These are phyloP conservation scores for Tremella yokohamensis DNA, from an alignment of 768 basidiomycete species.

Conservation along the genomic window DNA sequence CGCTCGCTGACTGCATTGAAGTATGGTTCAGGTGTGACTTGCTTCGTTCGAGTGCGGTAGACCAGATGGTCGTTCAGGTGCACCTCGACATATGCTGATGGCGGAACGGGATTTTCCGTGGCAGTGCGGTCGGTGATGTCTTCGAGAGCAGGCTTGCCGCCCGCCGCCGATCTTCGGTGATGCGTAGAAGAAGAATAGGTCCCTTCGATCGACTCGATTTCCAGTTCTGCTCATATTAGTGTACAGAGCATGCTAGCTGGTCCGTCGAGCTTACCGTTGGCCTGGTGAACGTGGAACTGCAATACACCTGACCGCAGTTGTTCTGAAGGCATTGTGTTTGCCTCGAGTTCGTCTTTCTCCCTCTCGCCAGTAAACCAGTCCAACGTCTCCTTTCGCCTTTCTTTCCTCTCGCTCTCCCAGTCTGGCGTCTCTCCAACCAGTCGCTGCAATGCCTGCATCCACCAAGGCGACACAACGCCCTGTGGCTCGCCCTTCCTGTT, in stretches of 20 bases:
- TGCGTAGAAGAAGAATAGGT: slow-evolving; percentile 26
- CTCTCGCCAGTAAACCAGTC: slow-evolving; percentile 50
- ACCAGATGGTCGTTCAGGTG: slow-evolving; percentile 49
- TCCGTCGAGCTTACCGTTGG: slow-evolving; percentile 30
- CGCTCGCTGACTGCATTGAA: slow-evolving; percentile 50
- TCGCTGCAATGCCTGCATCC: slow-evolving; percentile 32
- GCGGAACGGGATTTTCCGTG: slow-evolving; percentile 41
- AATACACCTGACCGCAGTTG: slow-evolving; percentile 43
- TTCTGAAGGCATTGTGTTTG: slow-evolving; percentile 30
- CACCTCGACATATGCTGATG: slow-evolving; percentile 49
- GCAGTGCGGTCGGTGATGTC: slow-evolving; percentile 37
- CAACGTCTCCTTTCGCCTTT: slow-evolving; percentile 43
- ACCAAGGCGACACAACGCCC: slow-evolving; percentile 18
- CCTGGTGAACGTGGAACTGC: slow-evolving; percentile 49
- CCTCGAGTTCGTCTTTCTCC: slow-evolving; percentile 47
- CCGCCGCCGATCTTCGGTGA: slow-evolving; percentile 23
- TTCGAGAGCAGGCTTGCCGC: slow-evolving; percentile 39
- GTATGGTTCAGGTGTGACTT: slow-evolving; percentile 48
- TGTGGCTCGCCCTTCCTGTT: slow-evolving; percentile 18
- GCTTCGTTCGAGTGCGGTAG: slow-evolving; percentile 50
- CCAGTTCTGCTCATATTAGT: slow-evolving; percentile 29
- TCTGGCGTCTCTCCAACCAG: slow-evolving; percentile 33
- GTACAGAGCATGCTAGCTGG: not conserved
- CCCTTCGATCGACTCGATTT: slow-evolving; percentile 34
- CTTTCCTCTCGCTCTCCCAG: slow-evolving; percentile 43